Evolutionary conservation across 140 eudicot species (phyloP).

Genomic region (Erigeron philadelphicus): DNA sequence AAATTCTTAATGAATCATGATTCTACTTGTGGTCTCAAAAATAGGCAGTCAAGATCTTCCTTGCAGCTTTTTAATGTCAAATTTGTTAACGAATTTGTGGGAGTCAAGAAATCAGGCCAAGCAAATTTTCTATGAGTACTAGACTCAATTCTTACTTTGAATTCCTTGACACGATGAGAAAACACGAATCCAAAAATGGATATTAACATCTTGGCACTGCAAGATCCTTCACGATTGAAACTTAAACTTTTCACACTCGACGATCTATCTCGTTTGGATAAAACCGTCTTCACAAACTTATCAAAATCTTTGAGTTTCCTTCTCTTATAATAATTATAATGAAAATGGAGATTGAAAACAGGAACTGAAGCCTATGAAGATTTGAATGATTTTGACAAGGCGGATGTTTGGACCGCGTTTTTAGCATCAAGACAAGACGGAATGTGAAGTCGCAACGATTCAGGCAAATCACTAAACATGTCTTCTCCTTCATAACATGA

Average conservation of each 20-base stretch:
- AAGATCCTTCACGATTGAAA: neutral
- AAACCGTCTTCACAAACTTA: neutral
- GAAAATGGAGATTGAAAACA: neutral
- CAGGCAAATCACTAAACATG: conserved; percentile 2
- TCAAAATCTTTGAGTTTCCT: neutral
- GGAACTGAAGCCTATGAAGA: conserved; percentile 3
- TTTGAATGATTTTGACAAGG: conserved; percentile 11
- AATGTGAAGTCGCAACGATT: conserved; percentile 11
- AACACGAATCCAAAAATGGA: neutral
- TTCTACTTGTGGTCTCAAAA: neutral
- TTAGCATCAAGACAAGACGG: conserved; percentile 13
- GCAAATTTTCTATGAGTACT: neutral
- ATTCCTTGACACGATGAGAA: neutral
- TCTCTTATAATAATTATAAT: neutral
- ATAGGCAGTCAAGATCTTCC: neutral
- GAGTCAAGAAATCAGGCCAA: neutral
- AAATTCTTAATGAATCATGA: neutral
- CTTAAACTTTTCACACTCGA: neutral
- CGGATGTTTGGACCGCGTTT: conserved; percentile 14
- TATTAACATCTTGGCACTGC: neutral
- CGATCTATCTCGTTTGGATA: neutral
- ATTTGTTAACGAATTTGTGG: neutral
- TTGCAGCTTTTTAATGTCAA: neutral
- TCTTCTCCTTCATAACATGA: neutral
- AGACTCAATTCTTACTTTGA: neutral